Evolutionary conservation across 805 yeast species (phyloP).

Genomic region (Starmerella riodocensis): DNA sequence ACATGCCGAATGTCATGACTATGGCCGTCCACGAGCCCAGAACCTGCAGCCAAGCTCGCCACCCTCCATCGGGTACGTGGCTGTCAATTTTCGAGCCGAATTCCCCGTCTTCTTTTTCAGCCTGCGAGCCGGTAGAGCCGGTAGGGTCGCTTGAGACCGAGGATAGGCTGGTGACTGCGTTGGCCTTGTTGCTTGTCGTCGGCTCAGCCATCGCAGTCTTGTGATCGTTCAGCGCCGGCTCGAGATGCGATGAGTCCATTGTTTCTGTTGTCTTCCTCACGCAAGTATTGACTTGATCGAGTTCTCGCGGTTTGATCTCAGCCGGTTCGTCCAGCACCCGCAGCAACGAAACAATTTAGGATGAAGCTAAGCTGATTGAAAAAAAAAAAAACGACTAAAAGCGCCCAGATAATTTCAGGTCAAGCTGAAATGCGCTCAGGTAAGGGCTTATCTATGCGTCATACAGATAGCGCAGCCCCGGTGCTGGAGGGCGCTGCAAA

Average conservation of each 20-base stretch:
- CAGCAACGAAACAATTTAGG: constrained; percentile 5
- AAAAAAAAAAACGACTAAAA: too few species aligned
- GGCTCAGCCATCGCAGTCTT: neutral
- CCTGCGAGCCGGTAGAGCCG: neutral
- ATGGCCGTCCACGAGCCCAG: constrained; percentile 49
- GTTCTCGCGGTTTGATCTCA: constrained; percentile 18
- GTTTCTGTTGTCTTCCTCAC: constrained; percentile 14
- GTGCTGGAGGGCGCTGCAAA: too few species aligned
- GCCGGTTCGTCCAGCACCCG: constrained; percentile 17
- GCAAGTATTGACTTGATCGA: constrained; percentile 20
- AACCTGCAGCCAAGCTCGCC: constrained; percentile 41
- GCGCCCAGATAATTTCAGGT: too few species aligned
- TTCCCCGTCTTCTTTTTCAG: constrained; percentile 4
- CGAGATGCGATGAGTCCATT: neutral
- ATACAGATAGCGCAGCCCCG: too few species aligned
- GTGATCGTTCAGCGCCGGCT: too few species aligned
- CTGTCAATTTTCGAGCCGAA: constrained; percentile 16
- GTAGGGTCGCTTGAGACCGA: too few species aligned
- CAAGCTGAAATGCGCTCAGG: too few species aligned
- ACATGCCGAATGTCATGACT: constrained; percentile 46
- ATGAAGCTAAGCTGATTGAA: neutral
- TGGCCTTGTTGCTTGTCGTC: neutral
- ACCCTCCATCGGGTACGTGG: constrained; percentile 39
- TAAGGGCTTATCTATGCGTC: too few species aligned
- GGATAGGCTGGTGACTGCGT: neutral